Conservation (phyloP, 1,284 basidiomycete species). For the Cryptococcus hybrid region DNA sequence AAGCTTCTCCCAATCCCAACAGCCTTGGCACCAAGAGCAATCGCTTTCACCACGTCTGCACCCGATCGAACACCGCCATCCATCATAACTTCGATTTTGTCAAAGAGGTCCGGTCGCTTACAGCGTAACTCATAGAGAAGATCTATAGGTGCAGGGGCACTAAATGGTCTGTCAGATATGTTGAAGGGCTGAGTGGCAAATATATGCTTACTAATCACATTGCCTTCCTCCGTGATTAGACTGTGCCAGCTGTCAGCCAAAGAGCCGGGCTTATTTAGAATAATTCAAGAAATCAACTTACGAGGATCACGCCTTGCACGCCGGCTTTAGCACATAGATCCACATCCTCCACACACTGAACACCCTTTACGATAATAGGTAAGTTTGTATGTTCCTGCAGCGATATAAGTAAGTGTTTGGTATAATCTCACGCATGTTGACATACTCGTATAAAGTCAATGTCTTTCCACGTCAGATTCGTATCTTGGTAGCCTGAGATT, state of each 20-base stretch:
- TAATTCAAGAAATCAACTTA: conserved; percentile 18
- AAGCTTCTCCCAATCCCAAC: conserved; percentile 58
- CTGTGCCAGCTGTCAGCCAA: conserved; percentile 40
- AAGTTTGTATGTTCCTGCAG: conserved; percentile 49
- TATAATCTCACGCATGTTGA: neutral
- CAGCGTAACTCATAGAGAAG: conserved; percentile 53
- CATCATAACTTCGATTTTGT: conserved; percentile 56
- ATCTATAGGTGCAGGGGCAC: conserved; percentile 50
- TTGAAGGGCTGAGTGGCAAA: conserved; percentile 13
- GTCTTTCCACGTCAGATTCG: conserved; percentile 51
- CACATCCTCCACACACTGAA: conserved; percentile 57
- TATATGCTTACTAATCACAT: conserved; percentile 44
- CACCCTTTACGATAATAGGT: conserved; percentile 55
- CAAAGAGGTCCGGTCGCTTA: conserved; percentile 53
- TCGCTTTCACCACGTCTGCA: conserved; percentile 58
- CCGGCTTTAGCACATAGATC: conserved; percentile 54
- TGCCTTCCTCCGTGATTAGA: conserved; percentile 56
- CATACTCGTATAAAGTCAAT: conserved; percentile 48
- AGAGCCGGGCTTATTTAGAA: neutral
- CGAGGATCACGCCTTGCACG: conserved; percentile 54
- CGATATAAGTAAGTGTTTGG: conserved; percentile 2
- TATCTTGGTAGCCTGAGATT: conserved; percentile 55
- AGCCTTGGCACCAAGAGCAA: conserved; percentile 58
- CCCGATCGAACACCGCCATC: conserved; percentile 58
- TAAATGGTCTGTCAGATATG: conserved; percentile 16